Evolutionary conservation across 805 yeast genomes (phyloP).

Genomic region (Wickerhamomyces canadensis): DNA sequence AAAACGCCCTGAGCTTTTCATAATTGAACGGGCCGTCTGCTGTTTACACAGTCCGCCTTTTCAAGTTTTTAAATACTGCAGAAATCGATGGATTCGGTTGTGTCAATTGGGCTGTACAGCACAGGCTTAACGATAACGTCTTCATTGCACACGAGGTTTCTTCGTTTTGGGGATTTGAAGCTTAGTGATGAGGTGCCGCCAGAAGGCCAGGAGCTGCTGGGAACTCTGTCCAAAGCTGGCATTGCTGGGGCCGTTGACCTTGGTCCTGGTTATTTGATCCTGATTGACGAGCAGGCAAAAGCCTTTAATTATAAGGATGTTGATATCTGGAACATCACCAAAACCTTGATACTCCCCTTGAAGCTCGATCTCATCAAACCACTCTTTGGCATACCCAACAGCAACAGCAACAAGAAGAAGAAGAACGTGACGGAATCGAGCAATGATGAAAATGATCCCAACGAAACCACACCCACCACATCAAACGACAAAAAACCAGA

Average conservation of each 20-base stretch:
- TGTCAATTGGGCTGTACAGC: slow-evolving; percentile 7
- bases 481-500: not conserved
- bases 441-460: not conserved
- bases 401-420: slow-evolving; percentile 1
- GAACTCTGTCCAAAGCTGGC: slow-evolving; percentile 8
- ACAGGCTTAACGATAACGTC: slow-evolving; percentile 8
- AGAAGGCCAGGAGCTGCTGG: slow-evolving; percentile 3
- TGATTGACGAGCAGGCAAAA: slow-evolving; percentile 11
- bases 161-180: slow-evolving; percentile 2
- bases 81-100: not conserved
- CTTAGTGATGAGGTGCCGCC: not conserved
- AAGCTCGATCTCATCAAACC: slow-evolving; percentile 15
- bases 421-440: too few species aligned
- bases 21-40: too few species aligned
- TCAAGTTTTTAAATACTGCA: too few species aligned
- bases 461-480: not conserved
- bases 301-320: slow-evolving; percentile 12
- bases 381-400: slow-evolving; percentile 6
- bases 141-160: slow-evolving; percentile 3
- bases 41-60: too few species aligned
- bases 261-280: slow-evolving; percentile 22
- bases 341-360: slow-evolving; percentile 19
- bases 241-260: slow-evolving; percentile 18
- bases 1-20: too few species aligned
- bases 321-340: slow-evolving; percentile 16